A percentile compares a stretch with the other conserved stretches of the same genome.
phyloP scores from a whole-genome alignment of 257 asterid species.

The Solanum neorickii region DNA sequence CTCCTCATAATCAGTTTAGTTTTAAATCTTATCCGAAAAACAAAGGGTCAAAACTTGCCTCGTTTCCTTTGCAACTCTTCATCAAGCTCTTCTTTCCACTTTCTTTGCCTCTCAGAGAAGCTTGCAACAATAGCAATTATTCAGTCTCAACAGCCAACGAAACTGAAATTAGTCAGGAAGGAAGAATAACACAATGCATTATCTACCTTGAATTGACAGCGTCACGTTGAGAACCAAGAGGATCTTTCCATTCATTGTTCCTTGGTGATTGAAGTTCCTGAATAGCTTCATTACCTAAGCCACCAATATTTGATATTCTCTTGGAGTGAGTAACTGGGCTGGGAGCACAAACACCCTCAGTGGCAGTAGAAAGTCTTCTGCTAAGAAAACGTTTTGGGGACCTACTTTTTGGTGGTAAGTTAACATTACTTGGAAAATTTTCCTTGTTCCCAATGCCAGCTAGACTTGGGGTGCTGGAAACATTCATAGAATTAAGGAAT shows the following conservation, averaged over 20 bases:
- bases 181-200: background rate
- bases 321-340: constrained; percentile 63
- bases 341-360: constrained; percentile 41
- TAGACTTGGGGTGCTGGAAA: constrained; percentile 46
- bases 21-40: background rate
- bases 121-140: constrained; percentile 23
- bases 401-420: constrained; percentile 84
- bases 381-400: constrained; percentile 63
- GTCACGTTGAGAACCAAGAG: constrained; percentile 42
- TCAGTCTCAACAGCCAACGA: constrained; percentile 4
- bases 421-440: constrained; percentile 52
- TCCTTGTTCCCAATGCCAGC: constrained; percentile 61
- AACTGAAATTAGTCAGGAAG: background rate
- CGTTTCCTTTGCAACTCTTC: constrained; percentile 81
- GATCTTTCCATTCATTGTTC: constrained; percentile 27
- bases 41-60: constrained; percentile 39
- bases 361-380: constrained; percentile 75
- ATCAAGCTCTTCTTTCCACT: constrained; percentile 97
- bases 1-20: background rate
- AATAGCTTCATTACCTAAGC: constrained; percentile 28
- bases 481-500: constrained; percentile 74
- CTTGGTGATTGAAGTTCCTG: constrained; percentile 35
- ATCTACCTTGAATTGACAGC: constrained; percentile 63
- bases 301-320: constrained; percentile 59
- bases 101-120: constrained; percentile 65